phyloP scores from a whole-genome alignment of 139 green algal genomes.

The Diplosphaera chodatii region DNA sequence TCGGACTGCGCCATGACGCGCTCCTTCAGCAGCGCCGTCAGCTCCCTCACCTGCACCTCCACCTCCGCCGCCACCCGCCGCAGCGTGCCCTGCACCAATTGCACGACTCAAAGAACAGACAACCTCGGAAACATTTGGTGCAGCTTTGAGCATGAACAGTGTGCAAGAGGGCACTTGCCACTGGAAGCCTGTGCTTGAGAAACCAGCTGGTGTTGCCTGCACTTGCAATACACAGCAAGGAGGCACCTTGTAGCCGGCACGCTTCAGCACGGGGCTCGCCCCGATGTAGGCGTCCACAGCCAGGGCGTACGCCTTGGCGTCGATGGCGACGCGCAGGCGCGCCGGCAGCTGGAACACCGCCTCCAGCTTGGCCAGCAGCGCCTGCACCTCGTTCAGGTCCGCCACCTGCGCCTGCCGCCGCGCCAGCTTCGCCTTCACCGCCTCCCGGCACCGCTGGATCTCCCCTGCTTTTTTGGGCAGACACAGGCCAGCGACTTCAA shows the following conservation, averaged over 20 bases:
- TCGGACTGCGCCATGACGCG: constrained; percentile 56
- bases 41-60: constrained; percentile 41
- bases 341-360: constrained; percentile 68
- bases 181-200: too few species aligned
- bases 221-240: too few species aligned
- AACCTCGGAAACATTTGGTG: too few species aligned
- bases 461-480: too few species aligned
- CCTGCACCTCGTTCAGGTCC: constrained; percentile 71
- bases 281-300: constrained; percentile 70
- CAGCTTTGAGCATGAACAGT: too few species aligned
- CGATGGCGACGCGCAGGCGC: constrained; percentile 54
- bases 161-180: too few species aligned
- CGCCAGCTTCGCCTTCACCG: constrained; percentile 77
- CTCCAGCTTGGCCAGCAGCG: constrained; percentile 78
- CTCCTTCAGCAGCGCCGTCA: constrained; percentile 37
- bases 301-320: constrained; percentile 60
- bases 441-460: constrained; percentile 55
- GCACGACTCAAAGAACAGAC: too few species aligned
- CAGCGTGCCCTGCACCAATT: constrained; percentile 60
- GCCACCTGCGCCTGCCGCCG: constrained; percentile 72
- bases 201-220: too few species aligned
- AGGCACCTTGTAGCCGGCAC: constrained; percentile 59
- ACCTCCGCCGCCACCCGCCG: constrained; percentile 47
- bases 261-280: constrained; percentile 61
- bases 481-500: too few species aligned